Evolutionary conservation across 495 filamentous ascomycete genomes (phyloP).

Genomic region (Bathelium albidoporum): DNA sequence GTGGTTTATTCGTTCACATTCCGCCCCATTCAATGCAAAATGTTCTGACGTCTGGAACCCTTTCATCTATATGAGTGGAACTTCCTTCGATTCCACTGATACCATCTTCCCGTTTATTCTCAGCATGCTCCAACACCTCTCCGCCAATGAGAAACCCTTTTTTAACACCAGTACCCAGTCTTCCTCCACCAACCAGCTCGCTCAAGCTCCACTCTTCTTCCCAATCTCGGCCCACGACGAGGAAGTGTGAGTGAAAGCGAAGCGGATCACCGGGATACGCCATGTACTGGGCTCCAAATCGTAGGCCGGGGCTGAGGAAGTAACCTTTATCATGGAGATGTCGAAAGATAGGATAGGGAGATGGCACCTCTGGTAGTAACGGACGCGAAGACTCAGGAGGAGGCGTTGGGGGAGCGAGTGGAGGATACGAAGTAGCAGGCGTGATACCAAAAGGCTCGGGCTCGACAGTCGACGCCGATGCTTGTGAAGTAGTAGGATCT

Average conservation of each 20-base stretch:
- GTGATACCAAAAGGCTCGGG: slow-evolving; percentile 39
- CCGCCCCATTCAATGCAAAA: slow-evolving; percentile 80
- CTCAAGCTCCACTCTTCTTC: slow-evolving; percentile 76
- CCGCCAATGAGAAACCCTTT: slow-evolving; percentile 89
- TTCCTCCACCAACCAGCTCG: slow-evolving; percentile 72
- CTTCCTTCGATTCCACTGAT: slow-evolving; percentile 21
- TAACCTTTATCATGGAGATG: slow-evolving; percentile 73
- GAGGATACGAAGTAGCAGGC: slow-evolving; percentile 50
- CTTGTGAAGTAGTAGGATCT: not conserved
- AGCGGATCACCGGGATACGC: slow-evolving; percentile 93
- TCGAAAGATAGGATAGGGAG: slow-evolving; percentile 54
- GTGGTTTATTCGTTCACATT: slow-evolving; percentile 42
- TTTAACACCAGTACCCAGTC: slow-evolving; percentile 88
- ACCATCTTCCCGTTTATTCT: slow-evolving; percentile 20
- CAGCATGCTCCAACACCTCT: slow-evolving; percentile 15
- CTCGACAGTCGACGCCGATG: not conserved
- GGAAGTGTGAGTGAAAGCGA: slow-evolving; percentile 88
- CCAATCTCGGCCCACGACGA: slow-evolving; percentile 68
- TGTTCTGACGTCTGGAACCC: slow-evolving; percentile 40
- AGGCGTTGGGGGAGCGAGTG: slow-evolving; percentile 32
- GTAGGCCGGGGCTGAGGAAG: slow-evolving; percentile 80
- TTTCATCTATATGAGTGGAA: slow-evolving; percentile 11
- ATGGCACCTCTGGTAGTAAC: slow-evolving; percentile 35
- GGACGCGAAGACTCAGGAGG: slow-evolving; percentile 19
- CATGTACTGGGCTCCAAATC: slow-evolving; percentile 88